phyloP scores from a whole-genome alignment of 2,329 filamentous ascomycete species.

The Stachybotrys echinatus region DNA sequence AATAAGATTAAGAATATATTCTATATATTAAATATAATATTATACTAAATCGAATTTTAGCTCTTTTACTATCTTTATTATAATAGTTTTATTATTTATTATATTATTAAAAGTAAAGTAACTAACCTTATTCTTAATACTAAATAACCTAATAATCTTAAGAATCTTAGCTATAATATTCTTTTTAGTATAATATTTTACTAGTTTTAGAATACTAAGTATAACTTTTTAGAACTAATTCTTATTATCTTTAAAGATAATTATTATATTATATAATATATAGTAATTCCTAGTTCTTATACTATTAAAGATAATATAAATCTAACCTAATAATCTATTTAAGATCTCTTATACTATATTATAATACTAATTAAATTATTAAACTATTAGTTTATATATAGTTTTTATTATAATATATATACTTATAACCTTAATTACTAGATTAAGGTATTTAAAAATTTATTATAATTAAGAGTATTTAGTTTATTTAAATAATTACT shows the following conservation, averaged over 20 bases:
- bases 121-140: constrained; percentile 3
- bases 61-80: constrained; percentile 5
- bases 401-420: not conserved
- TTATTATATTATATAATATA: constrained; percentile 10
- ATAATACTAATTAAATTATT: constrained; percentile 2
- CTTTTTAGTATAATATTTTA: constrained; percentile 2
- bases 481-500: constrained; percentile 5
- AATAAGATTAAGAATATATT: constrained; percentile 8
- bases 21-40: constrained; percentile 5
- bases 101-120: constrained; percentile 10
- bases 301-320: constrained; percentile 11
- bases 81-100: constrained; percentile 8
- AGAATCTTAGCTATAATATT: constrained; percentile 8
- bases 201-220: constrained; percentile 9
- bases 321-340: not conserved
- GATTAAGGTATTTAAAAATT: constrained; percentile 10
- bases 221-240: constrained; percentile 7
- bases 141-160: constrained; percentile 2
- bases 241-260: constrained; percentile 7
- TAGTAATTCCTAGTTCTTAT: constrained; percentile 6
- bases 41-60: constrained; percentile 4
- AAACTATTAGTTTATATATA: too few relatives aligned
- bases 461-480: constrained; percentile 2
- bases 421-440: not conserved
- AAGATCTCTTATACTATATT: constrained; percentile 1